phyloP scores from a whole-genome alignment of 768 basidiomycete genomes.

The Suillus weaverae region DNA sequence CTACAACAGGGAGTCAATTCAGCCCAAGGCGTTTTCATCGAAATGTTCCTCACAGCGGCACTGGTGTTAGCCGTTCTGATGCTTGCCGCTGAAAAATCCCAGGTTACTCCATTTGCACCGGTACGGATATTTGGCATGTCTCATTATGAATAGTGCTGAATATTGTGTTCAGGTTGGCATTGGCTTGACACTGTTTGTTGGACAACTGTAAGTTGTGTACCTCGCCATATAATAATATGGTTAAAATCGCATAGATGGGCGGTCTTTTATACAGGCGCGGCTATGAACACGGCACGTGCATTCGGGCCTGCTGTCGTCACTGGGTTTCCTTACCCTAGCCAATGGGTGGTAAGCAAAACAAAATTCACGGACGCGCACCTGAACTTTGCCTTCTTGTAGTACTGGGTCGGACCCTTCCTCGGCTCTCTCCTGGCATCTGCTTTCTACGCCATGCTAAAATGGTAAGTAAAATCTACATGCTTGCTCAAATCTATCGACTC shows the following conservation, averaged over 20 bases:
- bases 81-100: constrained; percentile 72
- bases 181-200: constrained; percentile 62
- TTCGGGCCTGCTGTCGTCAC: constrained; percentile 70
- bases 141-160: not conserved
- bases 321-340: constrained; percentile 51
- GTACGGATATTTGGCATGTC: constrained; percentile 29
- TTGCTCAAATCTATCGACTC: constrained; percentile 7
- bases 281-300: constrained; percentile 67
- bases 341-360: constrained; percentile 59
- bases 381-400: constrained; percentile 36
- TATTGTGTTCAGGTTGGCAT: constrained; percentile 54
- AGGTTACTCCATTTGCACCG: constrained; percentile 66
- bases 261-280: constrained; percentile 62
- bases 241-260: constrained; percentile 44
- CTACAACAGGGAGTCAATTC: constrained; percentile 47
- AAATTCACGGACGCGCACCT: not conserved
- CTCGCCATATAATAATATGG: not conserved
- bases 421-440: constrained; percentile 60
- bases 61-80: constrained; percentile 67
- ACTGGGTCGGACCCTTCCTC: constrained; percentile 71
- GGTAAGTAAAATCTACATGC: constrained; percentile 29
- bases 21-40: constrained; percentile 66
- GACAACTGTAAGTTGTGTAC: constrained; percentile 49
- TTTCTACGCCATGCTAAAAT: constrained; percentile 60
- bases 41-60: constrained; percentile 65